phyloP scores from a whole-genome alignment of 345 rosid species.

The Eucalyptus grandis region DNA sequence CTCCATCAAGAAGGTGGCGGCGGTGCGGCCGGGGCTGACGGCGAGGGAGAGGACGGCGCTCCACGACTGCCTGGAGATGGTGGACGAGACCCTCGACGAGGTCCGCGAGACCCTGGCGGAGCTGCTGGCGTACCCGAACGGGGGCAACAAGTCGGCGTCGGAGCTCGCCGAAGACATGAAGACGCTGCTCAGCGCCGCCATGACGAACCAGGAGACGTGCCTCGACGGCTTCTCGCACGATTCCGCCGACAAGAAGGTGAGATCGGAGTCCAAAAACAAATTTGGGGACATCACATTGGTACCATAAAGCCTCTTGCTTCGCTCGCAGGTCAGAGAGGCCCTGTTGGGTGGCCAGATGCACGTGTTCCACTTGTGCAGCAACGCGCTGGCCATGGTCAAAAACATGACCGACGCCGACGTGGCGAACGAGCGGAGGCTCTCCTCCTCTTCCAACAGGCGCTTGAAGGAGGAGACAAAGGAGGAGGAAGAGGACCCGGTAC shows the following conservation, averaged over 20 bases:
- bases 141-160: conserved; percentile 1
- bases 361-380: conserved; percentile 21
- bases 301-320: background rate
- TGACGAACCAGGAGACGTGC: conserved; percentile 59
- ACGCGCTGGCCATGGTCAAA: conserved; percentile 34
- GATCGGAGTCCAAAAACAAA: background rate
- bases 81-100: conserved; percentile 49
- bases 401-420: conserved; percentile 29
- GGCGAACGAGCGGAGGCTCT: background rate
- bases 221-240: conserved; percentile 54
- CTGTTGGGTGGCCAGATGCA: conserved; percentile 15
- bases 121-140: conserved; percentile 5
- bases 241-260: conserved; percentile 10
- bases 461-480: background rate
- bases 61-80: conserved; percentile 40
- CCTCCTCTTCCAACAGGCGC: background rate
- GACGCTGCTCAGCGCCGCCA: conserved; percentile 42
- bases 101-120: conserved; percentile 11
- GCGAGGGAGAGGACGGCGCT: conserved; percentile 38
- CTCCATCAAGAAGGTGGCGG: conserved; percentile 24
- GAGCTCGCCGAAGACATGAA: conserved; percentile 14
- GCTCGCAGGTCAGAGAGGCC: background rate
- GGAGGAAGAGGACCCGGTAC: background rate
- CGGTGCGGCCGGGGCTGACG: conserved; percentile 6
- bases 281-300: background rate